Conservation (phyloP, 73 alveolate species). For the Breviolum minutum region DNA sequence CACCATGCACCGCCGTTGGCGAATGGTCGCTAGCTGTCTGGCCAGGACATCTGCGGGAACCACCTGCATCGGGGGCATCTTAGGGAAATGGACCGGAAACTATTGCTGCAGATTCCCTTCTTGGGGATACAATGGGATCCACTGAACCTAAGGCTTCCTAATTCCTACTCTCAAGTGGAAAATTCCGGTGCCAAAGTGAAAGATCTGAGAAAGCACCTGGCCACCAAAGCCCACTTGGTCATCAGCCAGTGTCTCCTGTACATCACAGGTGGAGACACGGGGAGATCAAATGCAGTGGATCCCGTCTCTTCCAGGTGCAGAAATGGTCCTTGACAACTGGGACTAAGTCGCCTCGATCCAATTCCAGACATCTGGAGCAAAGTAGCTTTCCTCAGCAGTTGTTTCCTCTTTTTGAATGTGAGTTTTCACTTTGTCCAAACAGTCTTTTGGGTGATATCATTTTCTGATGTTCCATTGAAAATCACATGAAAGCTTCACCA, state of each 20-base stretch:
- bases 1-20: constrained; percentile 69
- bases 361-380: constrained; percentile 54
- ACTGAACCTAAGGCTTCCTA: no score
- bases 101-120: neutral
- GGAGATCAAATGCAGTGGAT: no score
- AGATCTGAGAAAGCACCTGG: neutral
- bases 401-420: neutral
- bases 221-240: constrained; percentile 94
- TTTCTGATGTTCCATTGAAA: no score
- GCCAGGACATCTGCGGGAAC: constrained; percentile 86
- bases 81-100: neutral
- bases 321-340: constrained; percentile 63
- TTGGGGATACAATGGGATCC: no score
- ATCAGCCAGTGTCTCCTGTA: constrained; percentile 52
- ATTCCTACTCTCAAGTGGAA: no score
- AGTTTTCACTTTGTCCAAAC: neutral
- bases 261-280: neutral
- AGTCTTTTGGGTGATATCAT: neutral
- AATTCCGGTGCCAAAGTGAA: no score
- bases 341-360: constrained; percentile 60
- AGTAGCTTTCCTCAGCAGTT: constrained; percentile 26
- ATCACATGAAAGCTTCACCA: no score
- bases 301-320: no score
- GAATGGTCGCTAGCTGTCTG: constrained; percentile 67
- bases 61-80: constrained; percentile 3